Base-by-base conservation (phyloP, 306 rosid species). In the Cucumis hystrix region DNA sequence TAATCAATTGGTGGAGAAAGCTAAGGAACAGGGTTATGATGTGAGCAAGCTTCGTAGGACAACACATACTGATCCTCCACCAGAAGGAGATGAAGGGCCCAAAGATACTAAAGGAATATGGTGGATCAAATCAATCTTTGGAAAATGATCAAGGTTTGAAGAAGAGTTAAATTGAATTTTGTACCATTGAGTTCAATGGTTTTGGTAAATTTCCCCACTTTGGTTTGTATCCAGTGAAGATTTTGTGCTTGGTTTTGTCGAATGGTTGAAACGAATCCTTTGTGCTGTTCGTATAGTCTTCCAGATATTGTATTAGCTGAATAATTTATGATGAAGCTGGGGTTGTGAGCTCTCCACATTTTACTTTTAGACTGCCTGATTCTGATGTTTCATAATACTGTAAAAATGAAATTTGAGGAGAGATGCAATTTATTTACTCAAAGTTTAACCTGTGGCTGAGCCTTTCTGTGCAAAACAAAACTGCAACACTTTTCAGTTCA, bases 21-120 rank as follows among this genome's bases (percentile, higher is more conserved):
- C 96, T 6, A 79, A 0, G 82, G 88, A 81, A 2, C 87, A 76
- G 65, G 98, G 92, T 0, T 94, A 91, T 82, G 98, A 94, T 80
- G 89, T 89, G 84, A 88, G 90, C 94, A 91, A 90, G 72, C 94
- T 94, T 43, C 88, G 75, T 82, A 91, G 83, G 88, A 71, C 76
- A 49, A 47, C 60, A 23, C 76, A 71, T 59, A 71, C 76, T 67
- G 89, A 89, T n/a, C 33, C 87, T 84, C 97, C 96, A 12, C 97
- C 97, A 0, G 92, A 82, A 33, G 85, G 14, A 37, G 76, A 71
- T 45, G 90, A 83, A 86, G 81, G 84, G 7, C 90, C 90, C 7
- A 23, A 67, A 41, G 95, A 88, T 79, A 88, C 91, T 76, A 87
- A 84, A 85, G 90, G 95, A 59, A 13, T 90, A 45, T 90, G 95